Percentiles rank a stretch among this genome's conserved stretches.
Evolutionary conservation across 1,284 basidiomycete species (phyloP).

Genomic region (Fomitopsis pinicola): DNA sequence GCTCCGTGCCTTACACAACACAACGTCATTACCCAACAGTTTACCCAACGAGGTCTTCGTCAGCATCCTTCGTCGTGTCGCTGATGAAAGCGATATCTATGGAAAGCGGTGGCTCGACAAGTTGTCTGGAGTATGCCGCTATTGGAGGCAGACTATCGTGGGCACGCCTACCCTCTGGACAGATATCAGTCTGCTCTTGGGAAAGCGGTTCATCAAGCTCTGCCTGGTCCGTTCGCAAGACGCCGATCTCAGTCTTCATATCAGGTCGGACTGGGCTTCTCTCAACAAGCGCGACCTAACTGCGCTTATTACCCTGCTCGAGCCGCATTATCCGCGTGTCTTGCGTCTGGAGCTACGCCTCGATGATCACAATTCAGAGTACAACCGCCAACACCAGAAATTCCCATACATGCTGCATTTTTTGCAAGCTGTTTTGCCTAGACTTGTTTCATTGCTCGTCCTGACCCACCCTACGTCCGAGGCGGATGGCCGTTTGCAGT

Average conservation of each 20-base stretch:
- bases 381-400: no score
- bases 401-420: no score
- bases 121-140: not conserved
- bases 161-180: not conserved
- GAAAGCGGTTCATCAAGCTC: not conserved
- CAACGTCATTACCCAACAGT: not conserved
- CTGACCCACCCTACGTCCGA: no score
- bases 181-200: not conserved
- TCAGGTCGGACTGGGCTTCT: not conserved
- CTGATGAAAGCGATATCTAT: no score
- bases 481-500: no score
- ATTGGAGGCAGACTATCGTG: not conserved
- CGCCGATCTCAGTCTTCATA: not conserved
- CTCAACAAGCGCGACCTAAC: not conserved
- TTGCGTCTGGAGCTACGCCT: not conserved
- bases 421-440: no score
- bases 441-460: no score
- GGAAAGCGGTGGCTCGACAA: not conserved
- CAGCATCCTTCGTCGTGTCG: not conserved
- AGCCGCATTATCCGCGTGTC: not conserved
- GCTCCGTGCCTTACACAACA: not conserved
- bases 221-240: not conserved
- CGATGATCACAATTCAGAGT: no score
- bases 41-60: not conserved
- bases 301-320: not conserved